Evolutionary conservation across 2,329 filamentous ascomycete species (phyloP).

Genomic region (Domatiomyces globalis): DNA sequence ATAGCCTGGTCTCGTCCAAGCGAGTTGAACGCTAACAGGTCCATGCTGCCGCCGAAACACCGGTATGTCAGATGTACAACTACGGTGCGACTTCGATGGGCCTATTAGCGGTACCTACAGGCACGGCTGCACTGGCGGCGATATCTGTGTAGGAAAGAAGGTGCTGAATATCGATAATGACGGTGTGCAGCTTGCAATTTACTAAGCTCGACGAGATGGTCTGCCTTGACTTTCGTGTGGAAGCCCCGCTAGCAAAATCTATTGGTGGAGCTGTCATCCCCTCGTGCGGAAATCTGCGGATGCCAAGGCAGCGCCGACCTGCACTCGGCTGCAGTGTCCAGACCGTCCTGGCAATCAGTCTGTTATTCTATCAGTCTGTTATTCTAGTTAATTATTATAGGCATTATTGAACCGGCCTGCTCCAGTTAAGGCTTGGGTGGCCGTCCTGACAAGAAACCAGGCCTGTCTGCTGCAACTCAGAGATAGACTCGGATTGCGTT

Average conservation of each 20-base stretch:
- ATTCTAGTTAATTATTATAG: too few relatives aligned
- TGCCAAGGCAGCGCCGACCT: neutral
- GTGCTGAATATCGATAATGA: neutral
- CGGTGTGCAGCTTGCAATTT: neutral
- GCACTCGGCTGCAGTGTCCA: neutral
- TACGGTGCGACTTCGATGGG: too few relatives aligned
- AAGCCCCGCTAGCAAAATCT: neutral
- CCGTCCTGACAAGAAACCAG: too few relatives aligned
- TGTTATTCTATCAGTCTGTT: neutral
- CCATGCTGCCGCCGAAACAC: neutral
- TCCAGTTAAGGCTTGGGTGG: too few relatives aligned
- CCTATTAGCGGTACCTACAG: neutral
- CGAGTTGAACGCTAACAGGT: neutral
- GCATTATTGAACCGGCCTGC: too few relatives aligned
- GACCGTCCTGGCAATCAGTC: neutral
- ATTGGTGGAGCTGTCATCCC: neutral
- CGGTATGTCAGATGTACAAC: neutral
- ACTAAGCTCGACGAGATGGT: neutral
- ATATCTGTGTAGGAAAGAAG: neutral
- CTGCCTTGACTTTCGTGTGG: neutral
- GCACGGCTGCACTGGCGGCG: neutral
- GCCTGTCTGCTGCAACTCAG: too few relatives aligned
- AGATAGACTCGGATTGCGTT: too few relatives aligned
- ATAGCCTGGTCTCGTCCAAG: neutral
- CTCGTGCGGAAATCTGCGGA: neutral